A percentile compares a stretch with the other conserved stretches of the same genome.
phyloP scores from a whole-genome alignment of 2,329 filamentous ascomycete genomes.

The Neonectria sp. region DNA sequence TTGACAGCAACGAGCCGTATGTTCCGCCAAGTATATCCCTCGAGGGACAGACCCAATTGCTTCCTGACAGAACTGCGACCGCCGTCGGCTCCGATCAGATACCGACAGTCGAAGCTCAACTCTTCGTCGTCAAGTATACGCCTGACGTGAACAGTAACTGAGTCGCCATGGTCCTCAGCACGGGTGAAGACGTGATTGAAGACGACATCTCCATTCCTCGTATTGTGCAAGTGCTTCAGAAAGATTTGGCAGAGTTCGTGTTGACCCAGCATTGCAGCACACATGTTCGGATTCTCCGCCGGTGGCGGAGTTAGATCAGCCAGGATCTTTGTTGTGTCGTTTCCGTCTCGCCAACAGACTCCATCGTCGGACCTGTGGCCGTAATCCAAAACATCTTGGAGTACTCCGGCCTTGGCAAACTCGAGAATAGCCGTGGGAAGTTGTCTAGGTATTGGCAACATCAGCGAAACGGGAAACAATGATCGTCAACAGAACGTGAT shows the following conservation, averaged over 20 bases:
- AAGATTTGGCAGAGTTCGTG: slow-evolving; percentile 16
- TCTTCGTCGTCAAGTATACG: slow-evolving; percentile 9
- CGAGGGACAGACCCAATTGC: slow-evolving; percentile 10
- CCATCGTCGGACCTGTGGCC: slow-evolving; percentile 17
- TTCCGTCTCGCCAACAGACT: slow-evolving; percentile 16
- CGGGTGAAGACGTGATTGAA: slow-evolving; percentile 9
- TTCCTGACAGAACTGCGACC: slow-evolving; percentile 16
- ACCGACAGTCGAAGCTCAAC: slow-evolving; percentile 12
- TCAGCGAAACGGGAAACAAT: slow-evolving; percentile 5
- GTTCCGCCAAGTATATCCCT: slow-evolving; percentile 12
- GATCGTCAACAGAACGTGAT: background rate
- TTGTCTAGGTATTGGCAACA: slow-evolving; percentile 10
- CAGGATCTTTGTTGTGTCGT: slow-evolving; percentile 16
- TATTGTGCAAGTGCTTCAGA: slow-evolving; percentile 16
- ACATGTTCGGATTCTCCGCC: slow-evolving; percentile 8
- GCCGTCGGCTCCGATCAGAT: slow-evolving; percentile 13
- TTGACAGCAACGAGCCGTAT: slow-evolving; percentile 14
- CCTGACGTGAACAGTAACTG: slow-evolving; percentile 13
- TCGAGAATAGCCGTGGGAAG: slow-evolving; percentile 9
- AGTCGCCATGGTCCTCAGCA: slow-evolving; percentile 11
- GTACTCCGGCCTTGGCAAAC: slow-evolving; percentile 14
- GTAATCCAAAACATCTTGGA: slow-evolving; percentile 14
- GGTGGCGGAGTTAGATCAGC: slow-evolving; percentile 13
- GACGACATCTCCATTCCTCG: slow-evolving; percentile 12
- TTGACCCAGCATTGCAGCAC: slow-evolving; percentile 16